Conservation (phyloP, 2,329 filamentous ascomycete species). For the Alternaria novae-zelandiae region DNA sequence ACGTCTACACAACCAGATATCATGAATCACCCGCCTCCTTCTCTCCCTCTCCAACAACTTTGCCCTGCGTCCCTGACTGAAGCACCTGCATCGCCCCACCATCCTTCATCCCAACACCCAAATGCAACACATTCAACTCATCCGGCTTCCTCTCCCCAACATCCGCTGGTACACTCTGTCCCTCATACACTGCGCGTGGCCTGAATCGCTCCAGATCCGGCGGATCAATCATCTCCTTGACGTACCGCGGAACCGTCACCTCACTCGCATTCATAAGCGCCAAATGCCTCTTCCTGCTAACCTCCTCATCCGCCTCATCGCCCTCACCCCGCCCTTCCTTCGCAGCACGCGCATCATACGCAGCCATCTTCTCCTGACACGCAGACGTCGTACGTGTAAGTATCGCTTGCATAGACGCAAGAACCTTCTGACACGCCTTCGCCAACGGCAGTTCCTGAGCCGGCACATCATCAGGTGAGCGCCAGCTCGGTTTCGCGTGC, state of each 20-base stretch:
- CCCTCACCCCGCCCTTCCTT: slow-evolving; percentile 54
- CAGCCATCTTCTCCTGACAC: slow-evolving; percentile 69
- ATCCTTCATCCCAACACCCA: slow-evolving; percentile 23
- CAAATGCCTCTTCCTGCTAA: slow-evolving; percentile 67
- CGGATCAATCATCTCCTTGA: slow-evolving; percentile 71
- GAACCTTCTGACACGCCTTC: slow-evolving; percentile 80
- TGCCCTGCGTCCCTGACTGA: neutral
- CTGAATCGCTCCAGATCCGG: slow-evolving; percentile 67
- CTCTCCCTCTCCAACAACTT: neutral
- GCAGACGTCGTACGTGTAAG: slow-evolving; percentile 70
- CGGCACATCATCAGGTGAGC: slow-evolving; percentile 73
- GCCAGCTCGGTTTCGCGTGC: slow-evolving; percentile 69
- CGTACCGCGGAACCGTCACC: slow-evolving; percentile 79
- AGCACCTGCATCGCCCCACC: slow-evolving; percentile 25
- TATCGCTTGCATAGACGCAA: slow-evolving; percentile 91
- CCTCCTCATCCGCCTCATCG: slow-evolving; percentile 52
- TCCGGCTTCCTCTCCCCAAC: slow-evolving; percentile 24
- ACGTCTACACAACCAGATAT: neutral
- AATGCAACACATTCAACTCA: slow-evolving; percentile 30
- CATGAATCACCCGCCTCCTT: neutral
- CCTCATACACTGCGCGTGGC: slow-evolving; percentile 53
- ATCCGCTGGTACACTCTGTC: slow-evolving; percentile 6
- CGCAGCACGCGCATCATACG: slow-evolving; percentile 54
- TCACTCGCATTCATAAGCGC: slow-evolving; percentile 85
- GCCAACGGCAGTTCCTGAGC: slow-evolving; percentile 80